Evolutionary conservation across 2,329 filamentous ascomycete species (phyloP), one percentile per base, ranked within the genome.

Genomic region (Pseudohalonectria lignicola): DNA sequence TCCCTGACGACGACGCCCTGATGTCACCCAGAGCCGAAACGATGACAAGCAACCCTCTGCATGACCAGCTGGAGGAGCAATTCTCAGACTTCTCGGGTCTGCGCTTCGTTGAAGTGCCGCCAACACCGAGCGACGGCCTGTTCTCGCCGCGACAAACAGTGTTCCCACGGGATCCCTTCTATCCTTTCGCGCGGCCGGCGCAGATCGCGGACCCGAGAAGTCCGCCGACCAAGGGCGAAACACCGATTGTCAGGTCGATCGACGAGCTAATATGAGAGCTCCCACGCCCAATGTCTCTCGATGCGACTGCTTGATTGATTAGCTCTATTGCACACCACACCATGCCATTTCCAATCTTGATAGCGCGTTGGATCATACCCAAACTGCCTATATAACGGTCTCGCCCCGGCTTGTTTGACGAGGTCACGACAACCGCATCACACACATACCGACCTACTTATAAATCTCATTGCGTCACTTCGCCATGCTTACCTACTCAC

Each of bases 211-310:
- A 88, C 52, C 84, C 84, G 12, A 65, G 84, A 48, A 87, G 82
- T 53, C 83, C 83, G 13, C 79, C 82, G 1, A 83, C 80, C 11
- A 76, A 74, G 50, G 82, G 83, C 29, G 80, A 82, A 54, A 77
- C 76, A 41, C 81, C 83, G 3, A 87, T 90, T 43, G 76, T 79
- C 37, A 69, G 83, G 40, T 87, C 80, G 41, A 90, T 90, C 50
- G 80, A 85, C 54, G 82, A 87, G 51, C 66, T 86, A 37, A 64
- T 88, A 57, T 87, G 68, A 66, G 35, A 9, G 23, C 8, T n/a
- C n/a, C n/a, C n/a, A n/a, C n/a, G n/a, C n/a, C n/a, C n/a, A n/a
- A n/a, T n/a, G n/a, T n/a, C n/a, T n/a, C n/a, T n/a, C n/a, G n/a
- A n/a, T n/a, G n/a, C n/a, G n/a, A n/a, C n/a, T n/a, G n/a, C n/a